These are phyloP conservation scores for Polyporus arcularius DNA, from an alignment of 768 basidiomycete genomes.

Conservation along the genomic window DNA sequence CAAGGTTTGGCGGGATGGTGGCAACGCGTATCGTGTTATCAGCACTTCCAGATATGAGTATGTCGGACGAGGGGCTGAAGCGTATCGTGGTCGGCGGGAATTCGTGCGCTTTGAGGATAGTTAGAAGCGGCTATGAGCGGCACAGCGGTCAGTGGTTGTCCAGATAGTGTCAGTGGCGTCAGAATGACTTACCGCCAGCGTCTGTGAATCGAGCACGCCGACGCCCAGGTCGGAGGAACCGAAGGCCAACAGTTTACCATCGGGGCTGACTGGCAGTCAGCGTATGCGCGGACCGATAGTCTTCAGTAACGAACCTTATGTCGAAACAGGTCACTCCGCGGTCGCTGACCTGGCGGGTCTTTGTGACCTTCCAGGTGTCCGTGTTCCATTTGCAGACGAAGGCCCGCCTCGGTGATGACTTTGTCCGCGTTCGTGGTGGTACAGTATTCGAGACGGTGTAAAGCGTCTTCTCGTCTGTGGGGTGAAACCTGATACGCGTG, in stretches of 20 bases:
- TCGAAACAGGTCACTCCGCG: constrained; percentile 87
- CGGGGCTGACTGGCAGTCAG: constrained; percentile 47
- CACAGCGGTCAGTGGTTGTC: background rate
- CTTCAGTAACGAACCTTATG: constrained; percentile 61
- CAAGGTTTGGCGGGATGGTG: constrained; percentile 60
- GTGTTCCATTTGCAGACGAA: constrained; percentile 77
- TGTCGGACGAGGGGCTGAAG: constrained; percentile 81
- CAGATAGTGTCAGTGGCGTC: constrained; percentile 26
- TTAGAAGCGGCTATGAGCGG: constrained; percentile 70
- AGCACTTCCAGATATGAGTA: constrained; percentile 87
- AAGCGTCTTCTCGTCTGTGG: constrained; percentile 49
- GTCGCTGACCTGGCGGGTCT: constrained; percentile 71
- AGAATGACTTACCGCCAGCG: constrained; percentile 56
- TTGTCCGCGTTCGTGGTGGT: constrained; percentile 58
- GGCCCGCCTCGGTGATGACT: constrained; percentile 55
- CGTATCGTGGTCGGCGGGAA: constrained; percentile 88
- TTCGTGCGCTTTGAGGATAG: constrained; percentile 92
- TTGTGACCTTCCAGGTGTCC: constrained; percentile 64
- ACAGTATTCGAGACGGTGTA: constrained; percentile 76
- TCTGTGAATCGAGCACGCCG: constrained; percentile 78
- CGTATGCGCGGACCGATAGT: background rate
- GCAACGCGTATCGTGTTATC: constrained; percentile 87
- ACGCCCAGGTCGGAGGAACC: constrained; percentile 87
- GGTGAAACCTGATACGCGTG: constrained; percentile 51
- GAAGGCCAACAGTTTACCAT: constrained; percentile 82